These are phyloP conservation scores for Davidsoniella neocaledoniae DNA, from an alignment of 2,329 filamentous ascomycete species.

Conservation along the genomic window DNA sequence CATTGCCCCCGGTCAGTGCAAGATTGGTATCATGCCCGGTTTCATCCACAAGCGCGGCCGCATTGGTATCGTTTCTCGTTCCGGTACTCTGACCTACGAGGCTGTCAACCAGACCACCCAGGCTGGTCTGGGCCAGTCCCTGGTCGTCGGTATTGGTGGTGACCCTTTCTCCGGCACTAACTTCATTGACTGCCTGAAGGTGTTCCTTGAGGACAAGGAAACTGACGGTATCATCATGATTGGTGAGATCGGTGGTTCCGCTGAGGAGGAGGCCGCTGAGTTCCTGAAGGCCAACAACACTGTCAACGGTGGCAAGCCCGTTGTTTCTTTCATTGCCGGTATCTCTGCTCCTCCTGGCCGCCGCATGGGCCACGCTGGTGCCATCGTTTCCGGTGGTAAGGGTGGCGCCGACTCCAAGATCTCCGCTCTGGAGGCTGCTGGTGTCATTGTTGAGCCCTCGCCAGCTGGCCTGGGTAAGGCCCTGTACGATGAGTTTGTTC, in stretches of 20 bases:
- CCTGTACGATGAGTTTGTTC: conserved; percentile 87
- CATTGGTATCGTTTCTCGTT: conserved; percentile 95
- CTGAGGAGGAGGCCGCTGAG: conserved; percentile 95
- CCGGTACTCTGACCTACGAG: conserved; percentile 97
- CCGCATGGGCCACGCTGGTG: conserved; percentile 97
- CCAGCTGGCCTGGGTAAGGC: conserved; percentile 86
- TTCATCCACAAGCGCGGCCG: conserved; percentile 99
- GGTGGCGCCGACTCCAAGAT: conserved; percentile 98
- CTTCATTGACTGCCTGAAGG: conserved; percentile 97
- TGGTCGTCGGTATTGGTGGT: conserved; percentile 95
- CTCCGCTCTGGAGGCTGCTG: conserved; percentile 75
- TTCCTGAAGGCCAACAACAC: conserved; percentile 89
- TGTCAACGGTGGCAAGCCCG: conserved; percentile 70
- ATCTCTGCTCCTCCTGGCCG: conserved; percentile 92
- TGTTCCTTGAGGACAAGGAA: conserved; percentile 90
- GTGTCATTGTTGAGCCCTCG: conserved; percentile 90
- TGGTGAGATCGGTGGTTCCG: conserved; percentile 92
- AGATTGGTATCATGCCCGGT: conserved; percentile 98
- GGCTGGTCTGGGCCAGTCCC: conserved; percentile 89
- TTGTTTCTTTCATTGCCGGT: conserved; percentile 95
- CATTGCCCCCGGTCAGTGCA: conserved; percentile 91
- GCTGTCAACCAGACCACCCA: conserved; percentile 99
- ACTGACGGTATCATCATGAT: conserved; percentile 99
- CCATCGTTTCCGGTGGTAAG: conserved; percentile 94
- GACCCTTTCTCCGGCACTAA: conserved; percentile 98